These are phyloP conservation scores for Saturnispora diversa DNA, from an alignment of 805 yeast genomes.

Conservation along the genomic window DNA sequence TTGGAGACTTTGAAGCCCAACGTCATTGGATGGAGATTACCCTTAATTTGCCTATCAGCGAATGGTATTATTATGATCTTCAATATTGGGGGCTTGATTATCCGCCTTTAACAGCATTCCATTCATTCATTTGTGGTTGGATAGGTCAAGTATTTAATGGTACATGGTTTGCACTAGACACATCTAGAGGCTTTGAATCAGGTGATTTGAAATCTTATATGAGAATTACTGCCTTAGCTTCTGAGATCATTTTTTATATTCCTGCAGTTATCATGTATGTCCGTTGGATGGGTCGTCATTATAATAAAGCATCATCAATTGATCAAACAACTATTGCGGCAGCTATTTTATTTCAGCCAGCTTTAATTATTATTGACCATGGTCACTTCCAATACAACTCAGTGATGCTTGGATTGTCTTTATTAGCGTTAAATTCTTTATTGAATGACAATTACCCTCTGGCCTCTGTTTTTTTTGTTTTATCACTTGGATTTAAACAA, in stretches of 20 bases:
- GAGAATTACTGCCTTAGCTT: constrained; percentile 70
- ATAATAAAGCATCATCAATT: constrained; percentile 44
- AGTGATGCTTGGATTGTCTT: constrained; percentile 84
- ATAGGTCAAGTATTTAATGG: constrained; percentile 59
- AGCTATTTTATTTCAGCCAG: constrained; percentile 78
- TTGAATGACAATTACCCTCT: constrained; percentile 52
- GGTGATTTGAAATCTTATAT: constrained; percentile 67
- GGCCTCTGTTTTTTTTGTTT: constrained; percentile 71
- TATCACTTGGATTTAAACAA: constrained; percentile 80
- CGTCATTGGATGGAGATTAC: constrained; percentile 97
- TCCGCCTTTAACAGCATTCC: constrained; percentile 95
- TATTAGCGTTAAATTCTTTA: constrained; percentile 59
- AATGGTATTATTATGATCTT: constrained; percentile 88
- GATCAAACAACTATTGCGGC: constrained; percentile 72
- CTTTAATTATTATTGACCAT: constrained; percentile 78
- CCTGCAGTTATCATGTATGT: constrained; percentile 75
- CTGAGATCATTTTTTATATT: constrained; percentile 66
- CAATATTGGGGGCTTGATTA: constrained; percentile 96
- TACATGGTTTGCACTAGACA: constrained; percentile 66
- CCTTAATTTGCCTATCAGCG: constrained; percentile 53
- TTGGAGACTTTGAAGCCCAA: constrained; percentile 97
- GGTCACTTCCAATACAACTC: constrained; percentile 96
- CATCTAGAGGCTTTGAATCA: constrained; percentile 70
- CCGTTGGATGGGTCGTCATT: constrained; percentile 58
- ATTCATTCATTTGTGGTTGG: constrained; percentile 71